phyloP scores from a whole-genome alignment of 2,329 filamentous ascomycete species.

The Cladosporium oxysporum region DNA sequence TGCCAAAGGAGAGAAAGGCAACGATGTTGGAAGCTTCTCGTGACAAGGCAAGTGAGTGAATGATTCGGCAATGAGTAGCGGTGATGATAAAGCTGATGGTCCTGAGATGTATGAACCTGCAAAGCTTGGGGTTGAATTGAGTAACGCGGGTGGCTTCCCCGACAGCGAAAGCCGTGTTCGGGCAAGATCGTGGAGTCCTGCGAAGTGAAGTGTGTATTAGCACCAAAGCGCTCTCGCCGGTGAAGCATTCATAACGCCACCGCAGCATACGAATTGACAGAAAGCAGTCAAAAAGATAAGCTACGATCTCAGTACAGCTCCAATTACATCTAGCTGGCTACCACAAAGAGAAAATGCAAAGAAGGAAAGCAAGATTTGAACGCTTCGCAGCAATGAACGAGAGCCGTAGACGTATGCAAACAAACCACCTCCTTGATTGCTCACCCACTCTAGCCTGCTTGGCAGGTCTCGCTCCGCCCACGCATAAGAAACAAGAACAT shows the following conservation, averaged over 20 bases:
- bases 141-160: neutral
- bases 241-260: neutral
- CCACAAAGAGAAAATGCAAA: neutral
- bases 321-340: neutral
- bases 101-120: neutral
- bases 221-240: no score
- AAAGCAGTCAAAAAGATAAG: neutral
- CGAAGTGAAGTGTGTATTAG: neutral
- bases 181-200: neutral
- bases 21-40: no score
- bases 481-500: neutral
- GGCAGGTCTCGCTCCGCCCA: neutral
- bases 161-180: neutral
- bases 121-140: neutral
- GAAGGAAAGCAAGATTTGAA: neutral
- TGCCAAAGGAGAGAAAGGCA: no score
- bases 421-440: neutral
- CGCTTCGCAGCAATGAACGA: constrained; percentile 1
- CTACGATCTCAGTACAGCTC: constrained; percentile 4
- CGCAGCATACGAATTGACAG: neutral
- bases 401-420: constrained; percentile 3
- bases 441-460: neutral
- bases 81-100: no score
- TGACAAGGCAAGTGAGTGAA: no score
- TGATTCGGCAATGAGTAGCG: no score